Evolutionary conservation across 768 basidiomycete genomes (phyloP).

Genomic region (Stropharia rugosoannulata): DNA sequence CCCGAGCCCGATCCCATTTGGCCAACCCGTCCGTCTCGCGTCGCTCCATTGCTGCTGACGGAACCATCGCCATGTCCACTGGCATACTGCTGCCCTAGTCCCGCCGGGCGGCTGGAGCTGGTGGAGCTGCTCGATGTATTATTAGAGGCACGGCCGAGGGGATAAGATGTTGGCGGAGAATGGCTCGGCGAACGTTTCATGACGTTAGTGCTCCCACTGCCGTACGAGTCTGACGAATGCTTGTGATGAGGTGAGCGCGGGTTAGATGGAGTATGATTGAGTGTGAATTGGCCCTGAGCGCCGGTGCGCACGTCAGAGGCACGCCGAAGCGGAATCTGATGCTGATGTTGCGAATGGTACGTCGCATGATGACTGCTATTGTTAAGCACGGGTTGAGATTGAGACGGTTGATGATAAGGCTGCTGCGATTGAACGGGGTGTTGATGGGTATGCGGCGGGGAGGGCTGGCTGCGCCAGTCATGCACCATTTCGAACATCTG

Average conservation of each 20-base stretch:
- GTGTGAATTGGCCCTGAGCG: constrained; percentile 9
- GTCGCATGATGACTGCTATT: constrained; percentile 13
- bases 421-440: constrained; percentile 21
- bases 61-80: constrained; percentile 13
- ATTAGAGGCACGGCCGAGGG: constrained; percentile 18
- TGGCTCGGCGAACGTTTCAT: constrained; percentile 25
- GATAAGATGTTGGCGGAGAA: constrained; percentile 22
- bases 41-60: constrained; percentile 6
- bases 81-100: constrained; percentile 9
- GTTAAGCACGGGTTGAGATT: constrained; percentile 12
- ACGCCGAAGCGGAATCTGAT: constrained; percentile 25
- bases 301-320: constrained; percentile 30
- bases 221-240: constrained; percentile 22
- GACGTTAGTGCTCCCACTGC: constrained; percentile 12
- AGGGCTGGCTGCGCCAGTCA: constrained; percentile 36
- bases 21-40: constrained; percentile 13
- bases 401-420: constrained; percentile 16
- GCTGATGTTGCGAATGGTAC: constrained; percentile 19
- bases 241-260: constrained; percentile 27
- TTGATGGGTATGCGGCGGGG: constrained; percentile 33
- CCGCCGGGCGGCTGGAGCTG: constrained; percentile 12
- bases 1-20: background rate
- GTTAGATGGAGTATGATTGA: constrained; percentile 16
- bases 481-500: constrained; percentile 48
- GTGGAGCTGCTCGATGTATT: constrained; percentile 5